Evolutionary conservation across 192 early-diverging fungal genomes (phyloP), one percentile per base, ranked within the genome.

Genomic region (Obelidium mucronatum): DNA sequence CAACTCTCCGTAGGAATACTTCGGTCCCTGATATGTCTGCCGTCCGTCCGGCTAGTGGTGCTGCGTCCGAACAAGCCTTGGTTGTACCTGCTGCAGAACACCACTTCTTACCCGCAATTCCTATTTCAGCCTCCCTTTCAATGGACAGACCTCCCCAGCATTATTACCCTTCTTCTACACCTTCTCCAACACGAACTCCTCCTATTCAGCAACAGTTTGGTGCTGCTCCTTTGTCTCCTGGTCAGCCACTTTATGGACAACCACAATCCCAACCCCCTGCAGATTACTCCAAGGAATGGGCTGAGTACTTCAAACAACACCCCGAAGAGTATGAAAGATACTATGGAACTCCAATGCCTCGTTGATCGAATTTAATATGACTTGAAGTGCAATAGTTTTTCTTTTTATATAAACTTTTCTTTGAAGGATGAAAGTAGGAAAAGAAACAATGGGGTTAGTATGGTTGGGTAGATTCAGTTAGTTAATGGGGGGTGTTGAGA

Each of bases 271-370:
- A 58, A 24, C 24, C 69, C 24, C 24, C 1, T 13, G 40, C 42
- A 28, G 72, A 74, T 39, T 74, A 62, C 40, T 74, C 72, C 11
- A 4, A 3, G 15, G 72, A 74, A 31, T 74, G 72, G 72, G 59
- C 72, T 13, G 48, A 74, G 28, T 74, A 74, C 40, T 74, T 74
- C 59, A 55, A 33, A 30, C 37, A 63, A 11, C 15, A 74, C 59
- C 72, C 72, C 5, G 58, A 74, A 63, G 72, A 74, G 37, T 74
- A 74, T 33, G 39, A 48, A 44, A 74, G 48, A 40, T 74, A 74
- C 34, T 74, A 74, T 31, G 72, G 72, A 5, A 40, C 36, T 24
- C 17, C 66, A n/a, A 42, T 68, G 40, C 66, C 66, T n/a, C 30
- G 39, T 28, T 65, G 37, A 65, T 11, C n/a, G n/a, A n/a, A n/a